Evolutionary conservation across 176 grass and related monocot genomes (phyloP).

Genomic region (Hordeum marinum): DNA sequence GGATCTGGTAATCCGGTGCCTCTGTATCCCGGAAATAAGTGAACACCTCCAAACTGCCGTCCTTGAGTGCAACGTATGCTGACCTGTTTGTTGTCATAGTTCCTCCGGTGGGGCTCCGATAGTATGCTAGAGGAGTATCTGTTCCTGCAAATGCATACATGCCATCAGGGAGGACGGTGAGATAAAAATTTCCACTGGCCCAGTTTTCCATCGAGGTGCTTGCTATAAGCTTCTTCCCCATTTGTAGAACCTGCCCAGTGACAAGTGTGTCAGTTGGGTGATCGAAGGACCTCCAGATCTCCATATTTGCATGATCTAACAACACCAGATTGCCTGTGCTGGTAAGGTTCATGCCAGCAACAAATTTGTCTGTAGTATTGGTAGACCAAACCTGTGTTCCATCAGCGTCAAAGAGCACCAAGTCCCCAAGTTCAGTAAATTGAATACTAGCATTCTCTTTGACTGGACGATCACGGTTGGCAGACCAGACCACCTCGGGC

Average conservation of each 20-base stretch:
- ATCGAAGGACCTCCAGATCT: constrained; percentile 42
- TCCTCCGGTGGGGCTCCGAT: background rate
- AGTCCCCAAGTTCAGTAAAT: constrained; percentile 4
- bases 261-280: constrained; percentile 47
- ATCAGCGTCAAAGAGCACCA: constrained; percentile 25
- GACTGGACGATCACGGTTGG: constrained; percentile 29
- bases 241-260: constrained; percentile 14
- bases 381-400: constrained; percentile 35
- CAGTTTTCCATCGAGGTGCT: background rate
- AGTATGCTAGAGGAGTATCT: constrained; percentile 27
- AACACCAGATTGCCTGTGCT: constrained; percentile 37
- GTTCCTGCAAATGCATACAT: constrained; percentile 29
- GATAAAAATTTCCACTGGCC: constrained; percentile 13
- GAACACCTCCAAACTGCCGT: constrained; percentile 28
- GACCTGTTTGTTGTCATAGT: background rate
- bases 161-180: background rate
- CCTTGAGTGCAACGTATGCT: constrained; percentile 13
- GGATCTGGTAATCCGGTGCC: constrained; percentile 5
- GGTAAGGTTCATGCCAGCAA: constrained; percentile 20
- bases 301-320: background rate
- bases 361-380: background rate
- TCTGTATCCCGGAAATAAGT: background rate
- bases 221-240: constrained; percentile 24
- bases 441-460: constrained; percentile 40
- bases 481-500: constrained; percentile 38